Percentiles rank a stretch among this genome's conserved stretches.
These are phyloP conservation scores for Sporothrix pallida DNA, from an alignment of 2,329 filamentous ascomycete species.

Conservation along the genomic window DNA sequence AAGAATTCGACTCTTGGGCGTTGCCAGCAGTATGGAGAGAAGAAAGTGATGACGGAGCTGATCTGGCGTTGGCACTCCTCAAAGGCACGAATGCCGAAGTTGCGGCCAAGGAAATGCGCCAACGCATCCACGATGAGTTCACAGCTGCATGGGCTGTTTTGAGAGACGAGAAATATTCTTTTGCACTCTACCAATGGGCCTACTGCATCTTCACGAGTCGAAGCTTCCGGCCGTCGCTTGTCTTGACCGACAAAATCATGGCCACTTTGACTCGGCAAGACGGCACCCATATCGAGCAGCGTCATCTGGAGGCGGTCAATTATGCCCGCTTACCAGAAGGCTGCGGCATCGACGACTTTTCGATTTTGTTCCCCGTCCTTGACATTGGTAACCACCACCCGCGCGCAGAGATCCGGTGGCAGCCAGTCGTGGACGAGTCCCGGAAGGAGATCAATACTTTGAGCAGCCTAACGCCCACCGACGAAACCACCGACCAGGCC, in stretches of 20 bases:
- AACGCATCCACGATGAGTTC: slow-evolving; percentile 55
- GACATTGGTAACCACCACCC: slow-evolving; percentile 76
- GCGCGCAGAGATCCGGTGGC: slow-evolving; percentile 64
- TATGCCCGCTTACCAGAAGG: slow-evolving; percentile 41
- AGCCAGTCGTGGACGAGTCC: slow-evolving; percentile 48
- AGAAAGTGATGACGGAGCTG: slow-evolving; percentile 8
- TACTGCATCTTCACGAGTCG: slow-evolving; percentile 69
- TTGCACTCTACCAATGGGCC: slow-evolving; percentile 66
- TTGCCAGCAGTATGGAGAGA: slow-evolving; percentile 69
- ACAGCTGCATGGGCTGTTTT: slow-evolving; percentile 39
- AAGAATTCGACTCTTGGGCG: slow-evolving; percentile 55
- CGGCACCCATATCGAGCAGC: not conserved
- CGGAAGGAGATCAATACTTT: not conserved
- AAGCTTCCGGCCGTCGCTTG: slow-evolving; percentile 67
- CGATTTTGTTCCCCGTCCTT: slow-evolving; percentile 71
- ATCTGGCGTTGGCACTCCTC: slow-evolving; percentile 48
- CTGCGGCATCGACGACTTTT: slow-evolving; percentile 61
- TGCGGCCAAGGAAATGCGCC: slow-evolving; percentile 55
- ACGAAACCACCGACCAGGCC: not conserved
- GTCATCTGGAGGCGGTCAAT: not conserved
- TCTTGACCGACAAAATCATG: slow-evolving; percentile 50
- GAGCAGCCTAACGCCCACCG: not conserved
- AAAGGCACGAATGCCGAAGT: slow-evolving; percentile 60
- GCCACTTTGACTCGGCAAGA: not conserved
- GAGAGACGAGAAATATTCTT: slow-evolving; percentile 45